Conservation (phyloP, 2,329 filamentous ascomycete genomes). For the Ciborinia camelliae region DNA sequence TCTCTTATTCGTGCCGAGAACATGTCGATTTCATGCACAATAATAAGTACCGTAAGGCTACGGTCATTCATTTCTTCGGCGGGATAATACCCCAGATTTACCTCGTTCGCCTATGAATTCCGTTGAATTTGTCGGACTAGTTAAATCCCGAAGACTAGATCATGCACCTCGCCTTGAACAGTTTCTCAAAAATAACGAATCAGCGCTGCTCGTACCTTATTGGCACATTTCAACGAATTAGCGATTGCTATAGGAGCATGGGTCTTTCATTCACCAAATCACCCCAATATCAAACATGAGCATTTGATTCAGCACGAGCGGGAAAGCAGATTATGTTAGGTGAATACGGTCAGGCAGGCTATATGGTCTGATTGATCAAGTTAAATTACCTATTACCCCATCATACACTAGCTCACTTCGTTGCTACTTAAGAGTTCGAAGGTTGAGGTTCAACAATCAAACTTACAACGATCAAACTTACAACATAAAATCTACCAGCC, state of each 20-base stretch:
- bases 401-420: not conserved
- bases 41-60: not conserved
- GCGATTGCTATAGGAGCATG: not conserved
- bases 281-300: constrained; percentile 3
- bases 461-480: not conserved
- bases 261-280: constrained; percentile 9
- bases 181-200: constrained; percentile 4
- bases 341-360: not conserved
- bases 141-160: not conserved
- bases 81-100: not conserved
- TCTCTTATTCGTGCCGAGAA: not conserved
- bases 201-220: not conserved
- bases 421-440: not conserved
- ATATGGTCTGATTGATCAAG: not conserved
- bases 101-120: not conserved
- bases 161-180: not conserved
- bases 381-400: not conserved
- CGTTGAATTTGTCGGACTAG: not conserved
- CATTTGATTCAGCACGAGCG: constrained; percentile 3
- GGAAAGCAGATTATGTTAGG: constrained; percentile 1
- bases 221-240: not conserved
- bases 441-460: not conserved
- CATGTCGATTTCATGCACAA: not conserved
- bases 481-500: not conserved
- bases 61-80: not conserved